Percentiles rank a stretch among this genome's conserved stretches.
Conservation (phyloP, 192 early-diverging fungal species). For the Gonapodya sp. region DNA sequence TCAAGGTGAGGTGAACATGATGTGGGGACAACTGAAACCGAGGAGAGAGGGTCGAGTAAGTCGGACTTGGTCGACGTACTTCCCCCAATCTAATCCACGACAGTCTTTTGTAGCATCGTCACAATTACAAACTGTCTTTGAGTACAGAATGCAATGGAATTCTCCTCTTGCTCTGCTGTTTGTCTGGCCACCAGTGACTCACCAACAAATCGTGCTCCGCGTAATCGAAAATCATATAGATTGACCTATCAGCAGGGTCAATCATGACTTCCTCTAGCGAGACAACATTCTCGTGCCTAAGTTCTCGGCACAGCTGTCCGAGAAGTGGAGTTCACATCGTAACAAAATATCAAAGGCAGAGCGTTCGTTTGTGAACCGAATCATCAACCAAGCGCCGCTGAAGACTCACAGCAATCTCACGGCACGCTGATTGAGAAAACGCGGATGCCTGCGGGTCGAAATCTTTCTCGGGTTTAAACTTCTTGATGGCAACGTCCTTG, state of each 20-base stretch:
- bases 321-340: background rate
- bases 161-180: slow-evolving; percentile 1
- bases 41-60: too few species aligned
- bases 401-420: slow-evolving; percentile 71
- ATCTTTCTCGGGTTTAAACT: slow-evolving; percentile 94
- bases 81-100: too few species aligned
- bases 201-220: slow-evolving; percentile 78
- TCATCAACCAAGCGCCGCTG: background rate
- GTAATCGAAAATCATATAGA: slow-evolving; percentile 96
- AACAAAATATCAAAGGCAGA: background rate
- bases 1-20: background rate
- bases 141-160: too few species aligned
- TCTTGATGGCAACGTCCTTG: slow-evolving; percentile 85
- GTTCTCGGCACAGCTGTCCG: slow-evolving; percentile 68
- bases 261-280: slow-evolving; percentile 77
- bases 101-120: too few species aligned
- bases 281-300: slow-evolving; percentile 82
- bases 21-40: background rate
- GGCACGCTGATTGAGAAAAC: slow-evolving; percentile 86
- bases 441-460: slow-evolving; percentile 67
- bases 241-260: slow-evolving; percentile 71
- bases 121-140: too few species aligned
- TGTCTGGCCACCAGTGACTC: slow-evolving; percentile 36
- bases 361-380: background rate
- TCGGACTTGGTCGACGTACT: too few species aligned